These are phyloP conservation scores for Colletotrichum sp. DNA, from an alignment of 2,329 filamentous ascomycete genomes.

Conservation along the genomic window DNA sequence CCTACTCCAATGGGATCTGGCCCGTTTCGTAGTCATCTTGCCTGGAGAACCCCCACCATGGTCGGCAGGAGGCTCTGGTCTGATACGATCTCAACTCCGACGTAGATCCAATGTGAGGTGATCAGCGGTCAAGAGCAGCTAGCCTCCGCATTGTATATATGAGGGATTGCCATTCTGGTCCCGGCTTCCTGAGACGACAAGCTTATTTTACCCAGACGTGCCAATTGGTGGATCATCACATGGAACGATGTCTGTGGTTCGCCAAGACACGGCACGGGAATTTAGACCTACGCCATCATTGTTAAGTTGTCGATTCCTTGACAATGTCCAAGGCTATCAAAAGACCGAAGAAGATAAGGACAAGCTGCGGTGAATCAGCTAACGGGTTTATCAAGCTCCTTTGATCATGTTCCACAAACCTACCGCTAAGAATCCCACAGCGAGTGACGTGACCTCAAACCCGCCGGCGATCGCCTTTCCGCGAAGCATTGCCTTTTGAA, in stretches of 20 bases:
- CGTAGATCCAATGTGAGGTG: not conserved
- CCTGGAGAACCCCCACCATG: not conserved
- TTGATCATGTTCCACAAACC: not conserved
- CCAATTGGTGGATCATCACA: not conserved
- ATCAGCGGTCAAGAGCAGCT: not conserved
- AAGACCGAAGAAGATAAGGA: slow-evolving; percentile 13
- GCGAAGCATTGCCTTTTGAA: slow-evolving; percentile 32
- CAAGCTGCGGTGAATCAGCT: not conserved
- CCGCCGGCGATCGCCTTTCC: slow-evolving; percentile 36
- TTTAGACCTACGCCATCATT: not conserved
- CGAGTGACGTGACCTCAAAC: slow-evolving; percentile 28
- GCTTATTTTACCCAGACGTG: not conserved
- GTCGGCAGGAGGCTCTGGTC: too few relatives aligned
- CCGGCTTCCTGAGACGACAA: too few relatives aligned
- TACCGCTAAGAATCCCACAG: slow-evolving; percentile 15
- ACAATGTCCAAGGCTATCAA: slow-evolving; percentile 20
- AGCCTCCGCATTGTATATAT: not conserved
- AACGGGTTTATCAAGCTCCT: not conserved
- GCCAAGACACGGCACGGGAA: slow-evolving; percentile 1
- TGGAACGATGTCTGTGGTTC: not conserved
- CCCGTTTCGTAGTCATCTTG: not conserved
- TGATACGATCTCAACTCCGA: not conserved
- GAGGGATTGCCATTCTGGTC: not conserved
- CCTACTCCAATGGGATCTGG: not conserved
- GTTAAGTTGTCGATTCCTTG: not conserved